A percentile compares a stretch with the other conserved stretches of the same genome.
phyloP scores from a whole-genome alignment of 1,284 basidiomycete genomes.

The Moesziomyces antarcticus region DNA sequence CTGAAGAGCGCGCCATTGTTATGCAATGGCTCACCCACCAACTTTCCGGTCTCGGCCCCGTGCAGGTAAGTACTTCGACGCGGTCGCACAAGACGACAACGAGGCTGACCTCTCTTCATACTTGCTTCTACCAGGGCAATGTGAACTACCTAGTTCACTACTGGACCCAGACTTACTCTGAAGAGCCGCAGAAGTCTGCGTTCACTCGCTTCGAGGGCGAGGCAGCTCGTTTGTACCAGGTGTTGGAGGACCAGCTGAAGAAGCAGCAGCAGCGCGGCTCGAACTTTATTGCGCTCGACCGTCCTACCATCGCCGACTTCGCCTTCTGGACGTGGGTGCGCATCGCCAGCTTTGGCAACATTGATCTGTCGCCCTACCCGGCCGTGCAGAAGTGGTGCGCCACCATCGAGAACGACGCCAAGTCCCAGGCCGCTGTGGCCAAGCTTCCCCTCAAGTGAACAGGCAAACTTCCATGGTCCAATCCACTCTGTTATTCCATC shows the following conservation, averaged over 20 bases:
- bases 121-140: slow-evolving; percentile 21
- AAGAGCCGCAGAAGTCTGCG: slow-evolving; percentile 46
- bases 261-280: slow-evolving; percentile 49
- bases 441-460: slow-evolving; percentile 47
- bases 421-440: slow-evolving; percentile 43
- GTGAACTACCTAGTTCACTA: slow-evolving; percentile 39
- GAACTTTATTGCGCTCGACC: slow-evolving; percentile 55
- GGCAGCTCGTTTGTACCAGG: slow-evolving; percentile 53
- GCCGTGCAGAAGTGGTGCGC: slow-evolving; percentile 51
- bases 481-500: neutral
- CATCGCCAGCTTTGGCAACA: slow-evolving; percentile 49
- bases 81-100: neutral
- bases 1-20: slow-evolving; percentile 44
- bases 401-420: slow-evolving; percentile 44
- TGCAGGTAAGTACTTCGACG: slow-evolving; percentile 15
- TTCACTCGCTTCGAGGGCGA: slow-evolving; percentile 58
- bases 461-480: neutral
- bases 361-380: slow-evolving; percentile 55
- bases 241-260: slow-evolving; percentile 56
- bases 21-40: slow-evolving; percentile 59
- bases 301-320: slow-evolving; percentile 61
- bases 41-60: slow-evolving; percentile 51
- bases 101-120: no score
- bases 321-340: slow-evolving; percentile 56
- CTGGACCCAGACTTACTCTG: slow-evolving; percentile 39